A percentile compares a stretch with the other conserved stretches of the same genome.
phyloP scores from a whole-genome alignment of 2,329 filamentous ascomycete species.

The Pseudocercospora ulei region DNA sequence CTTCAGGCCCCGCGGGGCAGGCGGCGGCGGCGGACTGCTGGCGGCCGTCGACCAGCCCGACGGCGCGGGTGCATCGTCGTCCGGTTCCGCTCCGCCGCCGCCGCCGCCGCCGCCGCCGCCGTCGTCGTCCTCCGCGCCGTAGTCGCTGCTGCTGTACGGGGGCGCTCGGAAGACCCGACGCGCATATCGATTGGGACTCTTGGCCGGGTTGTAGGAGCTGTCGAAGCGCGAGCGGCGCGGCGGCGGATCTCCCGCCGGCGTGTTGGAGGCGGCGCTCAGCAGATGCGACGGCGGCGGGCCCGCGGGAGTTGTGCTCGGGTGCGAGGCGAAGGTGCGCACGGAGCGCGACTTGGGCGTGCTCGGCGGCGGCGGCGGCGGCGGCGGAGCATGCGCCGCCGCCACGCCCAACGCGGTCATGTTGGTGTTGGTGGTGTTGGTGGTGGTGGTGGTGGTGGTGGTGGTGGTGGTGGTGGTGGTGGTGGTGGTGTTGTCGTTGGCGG shows the following conservation, averaged over 20 bases:
- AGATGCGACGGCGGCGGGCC: conserved; percentile 32
- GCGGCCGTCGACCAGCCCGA: conserved; percentile 5
- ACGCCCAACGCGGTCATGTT: too few species aligned
- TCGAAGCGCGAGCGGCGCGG: conserved; percentile 31
- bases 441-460: too few species aligned
- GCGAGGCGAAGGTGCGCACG: conserved; percentile 27
- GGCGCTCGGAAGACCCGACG: conserved; percentile 32
- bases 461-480: too few species aligned
- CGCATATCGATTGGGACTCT: conserved; percentile 27
- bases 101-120: conserved; percentile 21
- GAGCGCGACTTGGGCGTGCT: conserved; percentile 28
- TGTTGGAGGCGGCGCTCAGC: conserved; percentile 28
- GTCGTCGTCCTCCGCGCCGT: conserved; percentile 31
- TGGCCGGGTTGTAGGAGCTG: conserved; percentile 30
- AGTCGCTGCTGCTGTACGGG: conserved; percentile 21
- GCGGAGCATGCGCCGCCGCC: too few species aligned
- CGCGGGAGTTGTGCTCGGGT: conserved; percentile 31
- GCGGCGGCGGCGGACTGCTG: conserved; percentile 9
- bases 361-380: conserved; percentile 24
- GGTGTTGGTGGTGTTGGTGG: too few species aligned
- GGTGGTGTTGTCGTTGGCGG: too few species aligned
- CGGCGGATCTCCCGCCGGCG: conserved; percentile 31
- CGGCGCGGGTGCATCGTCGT: conserved; percentile 19
- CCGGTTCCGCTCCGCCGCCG: conserved; percentile 35
- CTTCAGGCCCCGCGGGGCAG: conserved; percentile 34